These are phyloP conservation scores for Mrakia gelida DNA, from an alignment of 768 basidiomycete species.

Conservation along the genomic window DNA sequence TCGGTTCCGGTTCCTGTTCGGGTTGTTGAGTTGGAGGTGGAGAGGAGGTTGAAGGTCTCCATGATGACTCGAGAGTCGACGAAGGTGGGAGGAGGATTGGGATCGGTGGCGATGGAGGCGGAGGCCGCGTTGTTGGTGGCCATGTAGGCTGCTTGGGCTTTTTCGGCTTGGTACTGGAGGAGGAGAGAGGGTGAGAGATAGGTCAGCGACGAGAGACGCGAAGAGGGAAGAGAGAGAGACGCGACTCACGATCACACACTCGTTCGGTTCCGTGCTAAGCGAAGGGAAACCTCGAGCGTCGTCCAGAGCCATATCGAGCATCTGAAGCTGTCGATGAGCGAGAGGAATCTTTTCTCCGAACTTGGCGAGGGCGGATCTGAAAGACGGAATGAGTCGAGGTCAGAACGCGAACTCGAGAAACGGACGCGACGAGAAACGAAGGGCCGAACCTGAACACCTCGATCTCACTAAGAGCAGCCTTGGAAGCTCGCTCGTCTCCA, in stretches of 20 bases:
- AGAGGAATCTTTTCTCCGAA: conserved; percentile 25
- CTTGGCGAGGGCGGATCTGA: background rate
- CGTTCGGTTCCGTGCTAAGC: background rate
- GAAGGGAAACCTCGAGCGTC: conserved; percentile 17
- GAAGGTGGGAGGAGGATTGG: background rate
- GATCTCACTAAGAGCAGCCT: conserved; percentile 17
- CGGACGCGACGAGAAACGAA: background rate
- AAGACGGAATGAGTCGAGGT: background rate
- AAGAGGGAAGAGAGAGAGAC: background rate
- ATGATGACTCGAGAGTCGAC: conserved; percentile 3
- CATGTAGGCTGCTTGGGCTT: background rate
- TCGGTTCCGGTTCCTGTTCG: background rate
- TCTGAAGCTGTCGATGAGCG: conserved; percentile 25
- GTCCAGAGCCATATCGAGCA: conserved; percentile 26
- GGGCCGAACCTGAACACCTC: conserved; percentile 20
- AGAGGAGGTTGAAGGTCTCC: conserved; percentile 9
- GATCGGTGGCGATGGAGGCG: background rate
- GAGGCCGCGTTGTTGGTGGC: background rate
- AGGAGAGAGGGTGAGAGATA: background rate
- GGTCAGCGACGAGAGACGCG: background rate
- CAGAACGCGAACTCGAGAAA: background rate
- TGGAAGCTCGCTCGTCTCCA: conserved; percentile 2
- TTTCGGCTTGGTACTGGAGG: background rate
- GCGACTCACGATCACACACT: conserved; percentile 9
- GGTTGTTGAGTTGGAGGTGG: background rate